phyloP scores from a whole-genome alignment of 139 green algal species.

The Chara braunii region DNA sequence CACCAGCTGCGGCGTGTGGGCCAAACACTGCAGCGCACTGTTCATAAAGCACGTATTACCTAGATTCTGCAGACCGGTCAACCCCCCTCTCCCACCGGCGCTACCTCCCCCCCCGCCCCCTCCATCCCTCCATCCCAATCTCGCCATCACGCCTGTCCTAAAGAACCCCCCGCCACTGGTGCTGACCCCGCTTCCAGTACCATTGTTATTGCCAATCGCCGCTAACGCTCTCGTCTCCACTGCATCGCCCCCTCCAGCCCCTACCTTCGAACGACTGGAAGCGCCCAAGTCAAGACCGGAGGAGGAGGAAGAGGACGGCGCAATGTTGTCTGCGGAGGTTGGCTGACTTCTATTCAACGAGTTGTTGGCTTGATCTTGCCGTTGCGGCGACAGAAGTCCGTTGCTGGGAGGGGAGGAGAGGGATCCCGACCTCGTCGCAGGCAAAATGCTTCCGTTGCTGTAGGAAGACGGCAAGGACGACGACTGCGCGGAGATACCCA shows the following conservation, averaged over 20 bases:
- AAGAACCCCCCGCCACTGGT: neutral
- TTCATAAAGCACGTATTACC: conserved; percentile 89
- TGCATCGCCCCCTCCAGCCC: too few relatives aligned
- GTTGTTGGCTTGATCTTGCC: too few relatives aligned
- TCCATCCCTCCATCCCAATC: too few relatives aligned
- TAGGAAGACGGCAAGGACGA: too few relatives aligned
- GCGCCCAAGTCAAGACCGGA: conserved; percentile 8
- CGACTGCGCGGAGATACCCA: too few relatives aligned
- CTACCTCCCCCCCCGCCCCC: neutral
- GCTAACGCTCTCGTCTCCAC: too few relatives aligned
- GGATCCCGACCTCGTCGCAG: too few relatives aligned
- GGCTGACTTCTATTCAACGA: neutral
- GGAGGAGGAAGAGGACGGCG: neutral
- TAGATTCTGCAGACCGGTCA: conserved; percentile 62
- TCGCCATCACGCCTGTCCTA: too few relatives aligned
- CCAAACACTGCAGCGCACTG: conserved; percentile 84
- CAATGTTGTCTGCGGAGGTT: neutral
- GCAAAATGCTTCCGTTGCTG: too few relatives aligned
- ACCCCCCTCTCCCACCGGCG: conserved; percentile 16
- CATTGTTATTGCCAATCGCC: too few relatives aligned
- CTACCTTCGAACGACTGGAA: conserved; percentile 2
- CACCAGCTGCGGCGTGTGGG: conserved; percentile 71
- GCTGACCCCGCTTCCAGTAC: conserved; percentile 11
- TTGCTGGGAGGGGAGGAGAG: too few relatives aligned
- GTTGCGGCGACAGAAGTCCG: too few relatives aligned